Conservation (phyloP, 805 yeast species). For the Groenewaldozyma tartarivorans region DNA sequence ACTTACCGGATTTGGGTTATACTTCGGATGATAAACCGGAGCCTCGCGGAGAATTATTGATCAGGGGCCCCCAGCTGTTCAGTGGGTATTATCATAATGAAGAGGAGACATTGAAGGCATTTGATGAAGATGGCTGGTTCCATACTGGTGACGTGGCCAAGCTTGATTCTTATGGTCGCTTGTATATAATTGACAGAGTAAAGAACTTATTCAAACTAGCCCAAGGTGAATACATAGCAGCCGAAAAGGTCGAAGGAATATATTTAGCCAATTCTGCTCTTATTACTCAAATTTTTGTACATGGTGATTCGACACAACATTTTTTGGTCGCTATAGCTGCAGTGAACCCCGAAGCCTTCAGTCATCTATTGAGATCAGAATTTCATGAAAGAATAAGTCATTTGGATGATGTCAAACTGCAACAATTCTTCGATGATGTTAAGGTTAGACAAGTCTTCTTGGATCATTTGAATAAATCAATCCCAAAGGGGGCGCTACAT, state of each 20-base stretch:
- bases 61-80: conserved; percentile 59
- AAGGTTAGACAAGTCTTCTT: conserved; percentile 33
- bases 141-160: conserved; percentile 58
- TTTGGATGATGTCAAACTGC: conserved; percentile 23
- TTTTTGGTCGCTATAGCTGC: conserved; percentile 56
- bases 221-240: conserved; percentile 63
- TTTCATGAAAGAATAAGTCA: conserved; percentile 23
- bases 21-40: conserved; percentile 33
- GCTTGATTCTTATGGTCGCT: conserved; percentile 42
- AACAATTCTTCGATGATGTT: conserved; percentile 24
- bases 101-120: conserved; percentile 42
- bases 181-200: conserved; percentile 61
- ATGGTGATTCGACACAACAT: conserved; percentile 53
- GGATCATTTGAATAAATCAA: conserved; percentile 30
- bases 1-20: conserved; percentile 56
- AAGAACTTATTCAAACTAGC: conserved; percentile 67
- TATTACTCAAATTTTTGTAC: conserved; percentile 46
- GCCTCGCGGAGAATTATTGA: conserved; percentile 49
- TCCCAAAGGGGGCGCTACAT: conserved; percentile 33
- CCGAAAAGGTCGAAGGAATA: conserved; percentile 62
- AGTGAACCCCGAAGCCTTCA: conserved; percentile 40
- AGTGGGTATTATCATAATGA: conserved; percentile 45
- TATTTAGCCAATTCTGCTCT: conserved; percentile 46
- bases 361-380: conserved; percentile 23
- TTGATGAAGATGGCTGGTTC: conserved; percentile 56